Base-by-base conservation (phyloP, 768 basidiomycete species). In the Epithele typhae region DNA sequence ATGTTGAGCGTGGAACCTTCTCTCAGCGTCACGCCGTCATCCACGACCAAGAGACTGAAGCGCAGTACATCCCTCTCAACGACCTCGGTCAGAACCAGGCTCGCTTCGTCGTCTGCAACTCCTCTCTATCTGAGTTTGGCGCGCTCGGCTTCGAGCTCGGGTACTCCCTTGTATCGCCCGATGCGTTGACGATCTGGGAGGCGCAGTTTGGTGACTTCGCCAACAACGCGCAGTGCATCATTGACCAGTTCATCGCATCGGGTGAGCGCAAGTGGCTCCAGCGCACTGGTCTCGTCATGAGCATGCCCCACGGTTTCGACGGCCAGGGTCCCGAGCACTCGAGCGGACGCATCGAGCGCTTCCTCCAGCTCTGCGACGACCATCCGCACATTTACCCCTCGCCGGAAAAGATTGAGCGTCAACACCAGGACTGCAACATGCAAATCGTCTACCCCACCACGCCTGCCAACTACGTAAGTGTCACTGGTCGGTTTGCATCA, bases 301-400 rank as follows among this genome's bases (percentile, higher is more conserved):
- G 67, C 58, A 68, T 96, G 46, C 93, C 92, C 7, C 95, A 97
- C 64, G 96, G 95, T 25, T 99, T 92, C 69, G 95, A 99, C 67
- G 95, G 95, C n/a, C 95, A 99, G 63, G 95, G 95, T 25, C 96
- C 95, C 1, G 95, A 99, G 65, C 95, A 99, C 69, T 96, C 94
- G 15, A 93, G 91, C 58, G 95, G 88, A 45, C 77, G 96, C 46
- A 77, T 98, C 36, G 95, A 99, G 68, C 79, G 96, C 23, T 99
- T 97, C 82, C 71, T 99, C 56, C 96, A 98, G 70, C 81, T 99
- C 32, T 95, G 93, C 61, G 95, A 96, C 66, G 95, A 99, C 59
- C 92, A 99, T 64, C 95, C 95, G 4, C 76, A 92, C 64, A 65
- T 85, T 49, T 97, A 82, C 81, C 95, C 95, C 2, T 82, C 82